Evolutionary conservation across 2,329 filamentous ascomycete genomes (phyloP).

Genomic region (Fusarium camptoceras): DNA sequence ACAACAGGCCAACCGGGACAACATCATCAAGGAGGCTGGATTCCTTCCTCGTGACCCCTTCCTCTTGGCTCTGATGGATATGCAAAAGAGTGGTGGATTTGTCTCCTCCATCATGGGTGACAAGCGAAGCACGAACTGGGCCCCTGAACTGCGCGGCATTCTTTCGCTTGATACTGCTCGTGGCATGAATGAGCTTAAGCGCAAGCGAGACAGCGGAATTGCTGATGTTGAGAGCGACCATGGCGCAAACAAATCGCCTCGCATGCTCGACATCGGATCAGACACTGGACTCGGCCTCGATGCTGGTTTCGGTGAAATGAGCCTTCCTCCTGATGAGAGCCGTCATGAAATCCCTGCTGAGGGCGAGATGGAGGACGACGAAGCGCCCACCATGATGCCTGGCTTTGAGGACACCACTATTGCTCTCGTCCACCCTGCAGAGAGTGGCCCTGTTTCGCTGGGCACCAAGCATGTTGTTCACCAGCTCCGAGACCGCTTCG

Average conservation of each 20-base stretch:
- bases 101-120: slow-evolving; percentile 88
- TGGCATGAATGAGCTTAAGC: slow-evolving; percentile 83
- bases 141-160: slow-evolving; percentile 91
- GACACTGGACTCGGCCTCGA: slow-evolving; percentile 68
- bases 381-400: slow-evolving; percentile 60
- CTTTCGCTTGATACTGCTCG: slow-evolving; percentile 87
- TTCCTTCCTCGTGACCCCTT: slow-evolving; percentile 91
- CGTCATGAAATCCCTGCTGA: slow-evolving; percentile 73
- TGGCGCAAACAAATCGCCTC: slow-evolving; percentile 74
- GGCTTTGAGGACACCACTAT: slow-evolving; percentile 83
- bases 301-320: slow-evolving; percentile 63
- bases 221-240: slow-evolving; percentile 80
- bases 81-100: slow-evolving; percentile 92
- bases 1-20: slow-evolving; percentile 86
- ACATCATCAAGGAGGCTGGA: slow-evolving; percentile 83
- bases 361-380: slow-evolving; percentile 58
- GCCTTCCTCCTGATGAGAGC: slow-evolving; percentile 69
- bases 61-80: slow-evolving; percentile 86
- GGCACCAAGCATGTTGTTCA: slow-evolving; percentile 97
- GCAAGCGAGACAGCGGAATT: slow-evolving; percentile 90
- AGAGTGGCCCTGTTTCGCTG: slow-evolving; percentile 87
- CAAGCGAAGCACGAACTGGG: slow-evolving; percentile 82
- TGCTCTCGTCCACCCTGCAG: slow-evolving; percentile 81
- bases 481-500: slow-evolving; percentile 89
- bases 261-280: slow-evolving; percentile 71